Base-by-base conservation (phyloP, 768 basidiomycete genomes). In the Podaxis sp. region DNA sequence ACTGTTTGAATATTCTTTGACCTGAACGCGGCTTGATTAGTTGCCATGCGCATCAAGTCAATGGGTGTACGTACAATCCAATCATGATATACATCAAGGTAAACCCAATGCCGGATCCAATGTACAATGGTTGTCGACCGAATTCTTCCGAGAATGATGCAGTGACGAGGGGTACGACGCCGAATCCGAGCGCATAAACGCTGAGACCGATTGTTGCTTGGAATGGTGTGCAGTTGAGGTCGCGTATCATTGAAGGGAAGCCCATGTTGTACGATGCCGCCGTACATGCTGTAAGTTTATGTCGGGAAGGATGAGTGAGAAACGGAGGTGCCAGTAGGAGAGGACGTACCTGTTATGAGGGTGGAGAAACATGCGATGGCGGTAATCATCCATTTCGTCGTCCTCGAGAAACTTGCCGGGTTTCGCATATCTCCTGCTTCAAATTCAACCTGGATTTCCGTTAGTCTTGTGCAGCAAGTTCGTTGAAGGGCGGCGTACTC, bases 121-220 rank as follows among this genome's bases (percentile, higher is more conserved):
- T 68, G 62, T 87, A 89, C 3, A 89, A 59, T 1, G 82, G 84
- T 51, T 79, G 79, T 27, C 88, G 73, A 5, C 88, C 88, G 58
- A 88, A 82, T 63, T 89, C 88, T 65, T 89, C 88, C 63, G 86
- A 86, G 62, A 89, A 80, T 0, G 87, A 81, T 11, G 88, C 85
- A 0, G 85, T 80, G 5, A 89, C 72, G 3, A 89, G 80, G 0
- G 88, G 87, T 4, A 84, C 74, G 16, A 87, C 47, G 16, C 76
- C 84, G 62, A 88, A 89, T 4, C 87, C 87, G 5, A 89, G 68
- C 0, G 83, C 71, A 68, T 77, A 89, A 25, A 83, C 71, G 55
- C 76, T 77, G 28, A 84, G 67, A 4, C 80, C 83, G 47, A 81
- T 69, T 1, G 78, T 79, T 2, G 79, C 80, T 58, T 76, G 71